Evolutionary conservation across 176 grass and related monocot genomes (phyloP), one percentile per base, ranked within the genome.

Genomic region (Bonia amplexicaulis): DNA sequence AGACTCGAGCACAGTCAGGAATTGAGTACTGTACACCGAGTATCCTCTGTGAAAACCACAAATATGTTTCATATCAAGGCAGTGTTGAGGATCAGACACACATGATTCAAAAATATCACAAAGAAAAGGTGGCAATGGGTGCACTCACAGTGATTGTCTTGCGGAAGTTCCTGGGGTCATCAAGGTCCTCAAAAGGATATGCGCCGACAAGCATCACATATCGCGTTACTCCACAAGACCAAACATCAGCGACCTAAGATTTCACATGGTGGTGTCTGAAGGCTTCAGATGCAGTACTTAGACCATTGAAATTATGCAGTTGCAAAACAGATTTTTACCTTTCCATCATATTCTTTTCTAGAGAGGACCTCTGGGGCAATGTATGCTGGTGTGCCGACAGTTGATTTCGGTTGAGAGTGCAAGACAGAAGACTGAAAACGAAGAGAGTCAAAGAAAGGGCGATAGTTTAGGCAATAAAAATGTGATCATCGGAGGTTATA

Each of bases 371-470:
- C 95, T 0, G 95, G 95, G 22, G 95, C 95, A 53, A 97, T 97
- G 39, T 97, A 97, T 71, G 92, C 92, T 19, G 95, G 95, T 46
- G 92, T 97, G 52, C 95, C 90, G 48, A 95, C 95, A 48, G 90
- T 97, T 25, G 95, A 97, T 78, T 97, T 97, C 7, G 95, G 95
- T 83, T 97, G 95, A 70, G 95, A 97, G 74, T 97, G 95, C 78
- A 97, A 71, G 59, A 97, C 92, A 29, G 92, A 94, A 46, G 90
- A 93, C 92, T 97, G 90, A 41, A 86, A 90, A 88, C 46, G 64
- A 45, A 15, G 22, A 4, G 65, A 49, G 23, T 11, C 66, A 61
- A 81, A 74, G 7, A 15, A 26, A 35, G 7, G 59, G 5, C 33
- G 49, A 16, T 35, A 53, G 3, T 68, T 81, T 35, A 82, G 44